Conservation (phyloP, 2,329 filamentous ascomycete species). For the Sporothrix globosa region DNA sequence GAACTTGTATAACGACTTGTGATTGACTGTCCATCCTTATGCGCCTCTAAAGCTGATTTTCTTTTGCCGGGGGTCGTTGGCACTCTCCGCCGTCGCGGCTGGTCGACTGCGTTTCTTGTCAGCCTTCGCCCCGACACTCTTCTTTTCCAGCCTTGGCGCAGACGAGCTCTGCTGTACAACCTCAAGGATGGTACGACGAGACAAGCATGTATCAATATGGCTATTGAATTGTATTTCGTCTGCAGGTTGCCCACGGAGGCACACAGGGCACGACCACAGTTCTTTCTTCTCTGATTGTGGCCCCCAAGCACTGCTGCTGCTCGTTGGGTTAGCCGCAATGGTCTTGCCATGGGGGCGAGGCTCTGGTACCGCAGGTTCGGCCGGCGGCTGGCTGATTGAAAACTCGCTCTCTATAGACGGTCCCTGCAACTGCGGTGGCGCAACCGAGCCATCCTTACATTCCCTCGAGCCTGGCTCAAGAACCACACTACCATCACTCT, state of each 20-base stretch:
- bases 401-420: neutral
- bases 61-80: conserved; percentile 53
- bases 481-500: conserved; percentile 48
- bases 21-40: neutral
- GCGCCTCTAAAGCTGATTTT: conserved; percentile 55
- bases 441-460: neutral
- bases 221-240: conserved; percentile 81
- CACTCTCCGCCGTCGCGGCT: conserved; percentile 29
- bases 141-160: conserved; percentile 44
- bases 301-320: neutral
- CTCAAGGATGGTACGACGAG: conserved; percentile 81
- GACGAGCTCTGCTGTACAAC: conserved; percentile 63
- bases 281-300: conserved; percentile 48
- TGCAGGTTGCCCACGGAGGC: conserved; percentile 71
- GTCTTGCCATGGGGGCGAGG: conserved; percentile 55
- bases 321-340: conserved; percentile 53
- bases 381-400: too few species aligned
- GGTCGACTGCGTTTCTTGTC: conserved; percentile 48
- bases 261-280: conserved; percentile 88
- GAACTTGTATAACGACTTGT: neutral
- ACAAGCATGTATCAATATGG: conserved; percentile 91
- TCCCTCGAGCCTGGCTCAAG: neutral
- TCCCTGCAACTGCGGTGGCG: neutral
- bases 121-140: conserved; percentile 42
- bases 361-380: conserved; percentile 33